Base-by-base conservation (phyloP, 2,329 filamentous ascomycete genomes). In the Fonsecaea monophora region DNA sequence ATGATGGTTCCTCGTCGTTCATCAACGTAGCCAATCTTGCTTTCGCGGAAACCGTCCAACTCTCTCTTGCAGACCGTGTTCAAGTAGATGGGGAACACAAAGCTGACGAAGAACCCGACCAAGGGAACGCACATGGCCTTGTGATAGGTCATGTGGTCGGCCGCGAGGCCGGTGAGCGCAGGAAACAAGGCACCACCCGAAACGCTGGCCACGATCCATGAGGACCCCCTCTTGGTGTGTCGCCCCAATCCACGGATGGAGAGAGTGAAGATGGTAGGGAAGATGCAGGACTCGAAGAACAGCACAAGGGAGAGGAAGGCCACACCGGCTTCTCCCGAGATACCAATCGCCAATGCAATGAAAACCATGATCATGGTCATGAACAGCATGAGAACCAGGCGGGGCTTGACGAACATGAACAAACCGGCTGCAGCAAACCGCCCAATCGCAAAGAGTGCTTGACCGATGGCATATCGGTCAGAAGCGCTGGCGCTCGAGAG, bases 271-370 rank as follows among this genome's bases (percentile, higher is more conserved):
- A 95, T 89, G 1, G 94, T 88, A 0, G 93, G 92, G 83, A 92
- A 96, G 72, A 92, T 87, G 60, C 92, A 92, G 0, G 89, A 91
- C 77, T 94, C 92, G 74, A 91, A 92, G 77, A 96, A 92, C 71
- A 92, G 88, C 69, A 91, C 90, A 18, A 94, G 73, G 37, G 89
- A 82, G 2, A 91, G 80, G 71, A 92, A 89, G 21, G 77, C 78
- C 69, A 86, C 78, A 57, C 85, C 84, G 2, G 74, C 79, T 71
- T 85, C 80, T 32, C 79, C 79, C 18, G 76, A 75, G 68, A 84
- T 79, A 0, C 82, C 83, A 35, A 84, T 84, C 0, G 81, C 75
- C 0, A 83, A 81, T 1, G 82, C 80, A 53, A 84, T 78, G 71
- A 92, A 80, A 53, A 90, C 82, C 75, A 92, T 86, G 72, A 87